Conservation (phyloP, 352 stramenopile genomes). For the Globisporangium okanoganense region DNA sequence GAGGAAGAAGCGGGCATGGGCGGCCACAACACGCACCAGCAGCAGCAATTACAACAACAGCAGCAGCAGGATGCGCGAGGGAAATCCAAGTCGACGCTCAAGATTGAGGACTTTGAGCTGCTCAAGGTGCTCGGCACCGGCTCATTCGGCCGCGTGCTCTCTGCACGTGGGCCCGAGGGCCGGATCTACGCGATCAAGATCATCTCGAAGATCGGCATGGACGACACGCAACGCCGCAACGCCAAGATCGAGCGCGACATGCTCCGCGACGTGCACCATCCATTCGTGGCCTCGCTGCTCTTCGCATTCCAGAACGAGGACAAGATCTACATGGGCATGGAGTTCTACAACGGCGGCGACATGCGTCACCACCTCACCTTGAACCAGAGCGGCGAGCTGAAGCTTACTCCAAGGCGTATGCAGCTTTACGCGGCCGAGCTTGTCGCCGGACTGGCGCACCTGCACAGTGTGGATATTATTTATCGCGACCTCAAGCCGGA, state of each 20-base stretch:
- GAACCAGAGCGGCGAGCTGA: conserved; percentile 57
- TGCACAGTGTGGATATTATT: conserved; percentile 90
- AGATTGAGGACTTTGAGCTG: conserved; percentile 87
- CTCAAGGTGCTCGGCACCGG: conserved; percentile 81
- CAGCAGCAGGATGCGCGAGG: conserved; percentile 28
- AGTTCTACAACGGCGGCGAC: conserved; percentile 98
- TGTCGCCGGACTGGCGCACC: conserved; percentile 75
- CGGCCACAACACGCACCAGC: conserved; percentile 2
- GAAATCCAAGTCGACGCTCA: conserved; percentile 75
- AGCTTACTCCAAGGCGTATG: conserved; percentile 66
- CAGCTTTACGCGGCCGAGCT: conserved; percentile 86
- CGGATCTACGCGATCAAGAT: conserved; percentile 88
- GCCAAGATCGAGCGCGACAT: conserved; percentile 94
- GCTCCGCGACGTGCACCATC: conserved; percentile 92
- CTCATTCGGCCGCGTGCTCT: conserved; percentile 83
- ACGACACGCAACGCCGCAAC: conserved; percentile 75
- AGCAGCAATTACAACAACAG: conserved; percentile 18
- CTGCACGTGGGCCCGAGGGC: conserved; percentile 56
- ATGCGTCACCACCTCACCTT: conserved; percentile 84
- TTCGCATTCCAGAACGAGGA: conserved; percentile 98
- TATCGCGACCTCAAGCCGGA: conserved; percentile 88
- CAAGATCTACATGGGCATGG: conserved; percentile 98
- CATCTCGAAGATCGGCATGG: conserved; percentile 87
- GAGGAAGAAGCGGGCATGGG: conserved; percentile 39
- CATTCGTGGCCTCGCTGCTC: conserved; percentile 96